Percentiles rank a stretch among this genome's conserved stretches.
Conservation (phyloP, 2,329 filamentous ascomycete species). For the Trichoderma sp. region DNA sequence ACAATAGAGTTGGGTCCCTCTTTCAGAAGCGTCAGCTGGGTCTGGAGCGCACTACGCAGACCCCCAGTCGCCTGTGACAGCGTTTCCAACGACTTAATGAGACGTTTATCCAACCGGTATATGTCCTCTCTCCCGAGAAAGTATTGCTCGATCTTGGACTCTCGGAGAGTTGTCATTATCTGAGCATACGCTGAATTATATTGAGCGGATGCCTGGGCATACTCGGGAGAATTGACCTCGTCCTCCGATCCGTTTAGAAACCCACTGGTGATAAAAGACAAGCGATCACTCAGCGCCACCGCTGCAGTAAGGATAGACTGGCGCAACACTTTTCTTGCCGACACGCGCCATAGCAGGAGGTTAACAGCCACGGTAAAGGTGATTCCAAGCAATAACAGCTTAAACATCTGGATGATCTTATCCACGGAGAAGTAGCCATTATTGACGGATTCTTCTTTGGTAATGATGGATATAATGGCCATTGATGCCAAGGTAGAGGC, state of each 20-base stretch:
- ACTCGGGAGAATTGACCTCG: constrained; percentile 68
- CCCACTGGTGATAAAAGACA: constrained; percentile 77
- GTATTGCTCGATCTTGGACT: constrained; percentile 89
- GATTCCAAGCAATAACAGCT: constrained; percentile 81
- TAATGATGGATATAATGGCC: constrained; percentile 85
- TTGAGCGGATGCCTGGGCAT: constrained; percentile 59
- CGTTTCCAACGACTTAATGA: constrained; percentile 82
- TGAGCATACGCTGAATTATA: constrained; percentile 69
- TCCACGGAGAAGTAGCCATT: constrained; percentile 76
- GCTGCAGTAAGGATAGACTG: constrained; percentile 72
- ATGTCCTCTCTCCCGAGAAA: constrained; percentile 75
- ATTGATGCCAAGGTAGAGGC: constrained; percentile 84
- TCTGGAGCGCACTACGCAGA: constrained; percentile 82
- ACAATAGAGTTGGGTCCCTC: constrained; percentile 48
- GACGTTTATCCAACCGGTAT: constrained; percentile 74
- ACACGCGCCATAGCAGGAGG: constrained; percentile 74
- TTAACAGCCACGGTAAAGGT: constrained; percentile 72
- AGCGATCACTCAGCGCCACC: constrained; percentile 74
- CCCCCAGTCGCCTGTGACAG: constrained; percentile 89
- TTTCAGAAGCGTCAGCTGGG: constrained; percentile 81
- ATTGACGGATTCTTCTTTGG: constrained; percentile 87
- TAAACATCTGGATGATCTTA: constrained; percentile 79
- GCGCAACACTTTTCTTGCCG: constrained; percentile 72
- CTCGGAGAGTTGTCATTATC: constrained; percentile 75
- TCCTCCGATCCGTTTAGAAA: constrained; percentile 83